These are phyloP conservation scores for Fomitiporia mediterranea DNA, from an alignment of 1,284 basidiomycete species.

Conservation along the genomic window DNA sequence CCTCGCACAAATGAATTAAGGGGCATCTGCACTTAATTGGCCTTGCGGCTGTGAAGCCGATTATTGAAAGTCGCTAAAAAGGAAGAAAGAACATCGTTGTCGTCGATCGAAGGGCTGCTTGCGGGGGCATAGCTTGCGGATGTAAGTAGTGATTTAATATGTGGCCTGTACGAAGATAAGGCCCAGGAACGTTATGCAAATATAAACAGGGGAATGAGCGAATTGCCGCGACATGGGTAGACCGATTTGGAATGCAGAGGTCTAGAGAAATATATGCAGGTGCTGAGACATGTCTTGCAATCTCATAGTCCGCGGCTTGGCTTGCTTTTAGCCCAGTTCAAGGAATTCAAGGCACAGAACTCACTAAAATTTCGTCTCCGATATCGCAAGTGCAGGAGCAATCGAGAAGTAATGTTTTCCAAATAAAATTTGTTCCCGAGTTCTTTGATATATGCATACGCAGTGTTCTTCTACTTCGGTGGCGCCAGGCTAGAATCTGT, in stretches of 20 bases:
- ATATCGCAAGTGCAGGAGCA: too few species aligned
- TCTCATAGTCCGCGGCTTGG: background rate
- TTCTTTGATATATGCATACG: too few species aligned
- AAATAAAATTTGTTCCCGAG: too few species aligned
- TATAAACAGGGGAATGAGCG: background rate
- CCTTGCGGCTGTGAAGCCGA: background rate
- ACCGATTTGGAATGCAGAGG: background rate
- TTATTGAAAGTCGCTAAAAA: too few species aligned
- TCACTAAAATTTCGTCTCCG: background rate
- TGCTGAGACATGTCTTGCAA: constrained; percentile 3
- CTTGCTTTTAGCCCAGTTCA: background rate
- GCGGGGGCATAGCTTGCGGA: background rate
- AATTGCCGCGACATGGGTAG: background rate
- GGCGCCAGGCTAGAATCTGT: too few species aligned
- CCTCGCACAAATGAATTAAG: background rate
- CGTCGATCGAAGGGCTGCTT: too few species aligned
- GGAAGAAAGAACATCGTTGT: background rate
- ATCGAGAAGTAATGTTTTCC: too few species aligned
- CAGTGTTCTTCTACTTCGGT: too few species aligned
- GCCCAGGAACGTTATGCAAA: background rate
- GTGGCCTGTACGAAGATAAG: too few species aligned
- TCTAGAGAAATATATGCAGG: too few species aligned
- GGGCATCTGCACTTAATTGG: background rate
- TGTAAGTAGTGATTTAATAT: too few species aligned
- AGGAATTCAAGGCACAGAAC: constrained; percentile 4